Evolutionary conservation across 2,329 filamentous ascomycete genomes (phyloP).

Genomic region (Neofusicoccum umdonicola): DNA sequence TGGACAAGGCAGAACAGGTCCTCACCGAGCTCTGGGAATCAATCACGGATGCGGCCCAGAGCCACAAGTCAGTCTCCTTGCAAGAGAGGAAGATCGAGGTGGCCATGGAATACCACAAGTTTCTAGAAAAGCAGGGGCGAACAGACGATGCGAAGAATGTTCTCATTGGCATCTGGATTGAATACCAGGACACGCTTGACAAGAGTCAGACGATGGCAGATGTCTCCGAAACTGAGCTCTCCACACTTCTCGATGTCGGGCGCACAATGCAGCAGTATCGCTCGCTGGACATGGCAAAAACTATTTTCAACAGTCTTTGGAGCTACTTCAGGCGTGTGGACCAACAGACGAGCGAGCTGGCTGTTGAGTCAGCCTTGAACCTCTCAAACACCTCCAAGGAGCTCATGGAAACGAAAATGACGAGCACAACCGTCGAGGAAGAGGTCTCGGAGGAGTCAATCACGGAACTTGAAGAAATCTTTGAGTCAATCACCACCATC

Average conservation of each 20-base stretch:
- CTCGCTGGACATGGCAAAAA: background rate
- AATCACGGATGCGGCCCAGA: background rate
- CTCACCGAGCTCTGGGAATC: constrained; percentile 19
- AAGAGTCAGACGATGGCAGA: no score
- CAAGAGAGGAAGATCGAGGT: constrained; percentile 7
- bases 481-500: constrained; percentile 21
- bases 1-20: constrained; percentile 24
- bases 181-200: background rate
- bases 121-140: background rate
- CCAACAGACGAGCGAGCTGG: constrained; percentile 22
- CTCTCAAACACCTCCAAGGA: constrained; percentile 16
- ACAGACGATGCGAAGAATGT: background rate
- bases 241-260: constrained; percentile 27
- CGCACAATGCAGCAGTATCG: background rate
- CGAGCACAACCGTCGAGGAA: background rate
- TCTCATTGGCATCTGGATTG: background rate
- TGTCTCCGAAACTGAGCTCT: background rate
- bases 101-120: background rate
- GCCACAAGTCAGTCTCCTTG: background rate
- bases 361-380: constrained; percentile 24
- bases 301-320: constrained; percentile 42
- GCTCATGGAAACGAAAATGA: background rate
- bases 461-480: constrained; percentile 21
- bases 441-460: background rate
- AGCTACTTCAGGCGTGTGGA: constrained; percentile 37